Percentiles rank a stretch among this genome's conserved stretches.
Evolutionary conservation across 2,329 filamentous ascomycete species (phyloP).

Genomic region (Trichoderma breve): DNA sequence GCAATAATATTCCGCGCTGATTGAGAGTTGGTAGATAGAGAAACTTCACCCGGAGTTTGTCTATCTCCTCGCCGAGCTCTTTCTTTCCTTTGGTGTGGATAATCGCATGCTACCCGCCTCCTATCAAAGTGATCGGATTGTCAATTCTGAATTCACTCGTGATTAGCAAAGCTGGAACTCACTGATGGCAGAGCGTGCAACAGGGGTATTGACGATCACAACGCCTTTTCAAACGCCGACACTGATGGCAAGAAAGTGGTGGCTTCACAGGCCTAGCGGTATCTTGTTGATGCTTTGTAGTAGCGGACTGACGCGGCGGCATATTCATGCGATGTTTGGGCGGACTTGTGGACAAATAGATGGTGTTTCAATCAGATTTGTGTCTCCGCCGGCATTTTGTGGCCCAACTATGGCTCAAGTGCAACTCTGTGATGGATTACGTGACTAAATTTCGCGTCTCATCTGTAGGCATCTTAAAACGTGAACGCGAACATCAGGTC

Average conservation of each 20-base stretch:
- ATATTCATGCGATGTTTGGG: background rate
- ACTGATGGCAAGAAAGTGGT: background rate
- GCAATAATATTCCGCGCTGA: background rate
- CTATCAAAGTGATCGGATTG: background rate
- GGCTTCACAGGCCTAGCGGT: background rate
- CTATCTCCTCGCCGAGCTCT: background rate
- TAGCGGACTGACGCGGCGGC: background rate
- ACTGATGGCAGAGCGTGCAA: slow-evolving; percentile 15
- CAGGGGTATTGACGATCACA: slow-evolving; percentile 9
- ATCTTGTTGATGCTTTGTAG: background rate
- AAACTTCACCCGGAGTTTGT: background rate
- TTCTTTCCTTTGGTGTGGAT: slow-evolving; percentile 14
- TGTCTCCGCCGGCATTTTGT: background rate
- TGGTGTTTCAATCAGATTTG: background rate
- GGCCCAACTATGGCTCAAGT: background rate
- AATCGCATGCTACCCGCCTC: slow-evolving; percentile 8
- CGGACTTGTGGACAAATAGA: background rate
- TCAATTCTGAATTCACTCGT: background rate
- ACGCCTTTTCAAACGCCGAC: slow-evolving; percentile 12
- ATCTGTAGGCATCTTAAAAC: background rate
- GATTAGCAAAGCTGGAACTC: background rate
- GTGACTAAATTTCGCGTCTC: background rate
- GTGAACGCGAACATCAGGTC: background rate
- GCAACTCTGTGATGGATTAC: background rate
- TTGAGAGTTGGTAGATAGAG: background rate